phyloP scores from a whole-genome alignment of 805 yeast genomes.

The Candida sanyiensis region DNA sequence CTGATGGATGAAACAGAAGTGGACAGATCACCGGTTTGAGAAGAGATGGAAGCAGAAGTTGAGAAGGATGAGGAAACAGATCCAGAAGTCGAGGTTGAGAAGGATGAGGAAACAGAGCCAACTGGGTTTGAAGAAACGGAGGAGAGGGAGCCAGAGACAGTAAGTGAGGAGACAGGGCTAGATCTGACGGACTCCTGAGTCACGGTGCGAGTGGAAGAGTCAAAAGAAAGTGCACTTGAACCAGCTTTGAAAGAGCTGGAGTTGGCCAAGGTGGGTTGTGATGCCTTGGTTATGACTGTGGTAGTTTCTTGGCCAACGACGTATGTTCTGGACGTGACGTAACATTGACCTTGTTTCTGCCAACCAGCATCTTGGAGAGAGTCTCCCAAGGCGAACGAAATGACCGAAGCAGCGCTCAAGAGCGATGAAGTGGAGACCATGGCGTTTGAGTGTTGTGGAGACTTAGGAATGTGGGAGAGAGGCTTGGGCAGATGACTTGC shows the following conservation, averaged over 20 bases:
- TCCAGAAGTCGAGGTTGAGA: neutral
- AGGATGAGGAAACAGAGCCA: neutral
- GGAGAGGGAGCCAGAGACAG: neutral
- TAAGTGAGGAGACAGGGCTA: neutral
- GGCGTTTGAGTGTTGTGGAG: too few species aligned
- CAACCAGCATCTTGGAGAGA: too few species aligned
- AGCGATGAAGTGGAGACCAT: too few species aligned
- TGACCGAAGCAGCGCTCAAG: too few species aligned
- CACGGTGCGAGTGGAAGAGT: neutral
- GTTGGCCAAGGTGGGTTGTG: too few species aligned
- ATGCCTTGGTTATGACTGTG: neutral
- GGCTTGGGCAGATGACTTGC: too few species aligned
- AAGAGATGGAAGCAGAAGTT: neutral
- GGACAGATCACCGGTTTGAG: neutral
- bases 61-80: neutral
- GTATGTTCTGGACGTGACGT: conserved; percentile 4
- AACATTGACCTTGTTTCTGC: conserved; percentile 7
- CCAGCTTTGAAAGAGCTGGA: neutral
- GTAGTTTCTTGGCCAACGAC: neutral
- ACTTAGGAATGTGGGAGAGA: too few species aligned
- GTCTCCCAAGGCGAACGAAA: too few species aligned
- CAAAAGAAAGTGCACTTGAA: neutral
- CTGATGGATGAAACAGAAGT: conserved; percentile 1
- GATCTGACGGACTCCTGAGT: too few species aligned
- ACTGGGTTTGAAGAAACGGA: conserved; percentile 1